Evolutionary conservation across 306 rosid species (phyloP), one percentile per base, ranked within the genome.

Genomic region (Benincasa hispida): DNA sequence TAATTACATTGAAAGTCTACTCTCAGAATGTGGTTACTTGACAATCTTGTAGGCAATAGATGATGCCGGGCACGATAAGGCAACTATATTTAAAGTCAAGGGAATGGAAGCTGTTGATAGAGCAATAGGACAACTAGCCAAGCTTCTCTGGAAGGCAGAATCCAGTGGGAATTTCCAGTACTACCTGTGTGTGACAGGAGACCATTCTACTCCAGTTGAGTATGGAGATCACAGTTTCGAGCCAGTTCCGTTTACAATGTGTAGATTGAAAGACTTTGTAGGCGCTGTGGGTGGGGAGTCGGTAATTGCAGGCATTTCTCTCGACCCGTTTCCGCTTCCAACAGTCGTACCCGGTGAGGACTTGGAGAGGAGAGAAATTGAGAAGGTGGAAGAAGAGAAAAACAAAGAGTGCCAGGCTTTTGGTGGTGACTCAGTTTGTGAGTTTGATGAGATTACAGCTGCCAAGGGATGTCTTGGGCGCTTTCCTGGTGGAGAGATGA

Each of bases 181-280:
- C 82, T 81, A 8, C 77, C 90, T 92, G 4, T 92, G 97, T 34
- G 90, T 92, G 79, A 92, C 99, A 1, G 97, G 96, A 56, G 96
- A 94, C 78, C 97, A 94, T 82, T 94, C 96, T 18, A 94, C 97
- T 32, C 99, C 99, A 35, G 97, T 94, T 63, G 99, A 94, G 79
- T 94, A 94, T 72, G 99, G 99, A 68, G 99, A 94, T 84, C 99
- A 94, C 79, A 94, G 99, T 89, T 94, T 89, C 45, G 99, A 94
- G 85, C 87, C 99, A 0, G 96, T 94, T 60, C 97, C 99, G 19
- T 92, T 94, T 45, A 51, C 97, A 5, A 73, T 92, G 1, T 94
- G 99, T 35, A 75, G 80, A 68, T 83, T 94, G 86, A 90, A 87
- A 81, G 91, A 94, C 85, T 91, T 90, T 11, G 88, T 90, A 48